phyloP scores from a whole-genome alignment of 2,329 filamentous ascomycete species.

The Fusarium dimerum region DNA sequence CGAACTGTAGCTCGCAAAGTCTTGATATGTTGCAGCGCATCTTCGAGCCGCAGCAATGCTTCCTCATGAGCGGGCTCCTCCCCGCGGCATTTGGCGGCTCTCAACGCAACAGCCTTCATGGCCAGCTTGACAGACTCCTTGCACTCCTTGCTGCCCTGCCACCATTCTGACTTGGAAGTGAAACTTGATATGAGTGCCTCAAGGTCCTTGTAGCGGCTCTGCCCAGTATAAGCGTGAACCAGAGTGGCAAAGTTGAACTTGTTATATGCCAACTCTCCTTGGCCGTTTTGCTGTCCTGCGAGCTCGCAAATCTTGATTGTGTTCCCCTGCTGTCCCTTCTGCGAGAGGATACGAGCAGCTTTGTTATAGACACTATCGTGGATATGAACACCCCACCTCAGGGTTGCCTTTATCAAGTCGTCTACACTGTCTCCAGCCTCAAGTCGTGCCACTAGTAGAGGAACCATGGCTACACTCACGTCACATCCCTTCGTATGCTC shows the following conservation, averaged over 20 bases:
- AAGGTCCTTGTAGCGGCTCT: constrained; percentile 34
- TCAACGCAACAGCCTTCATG: constrained; percentile 36
- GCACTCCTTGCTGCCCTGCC: constrained; percentile 39
- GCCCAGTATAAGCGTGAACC: constrained; percentile 35
- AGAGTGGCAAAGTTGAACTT: constrained; percentile 41
- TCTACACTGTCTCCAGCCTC: constrained; percentile 32
- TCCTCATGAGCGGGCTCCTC: constrained; percentile 23
- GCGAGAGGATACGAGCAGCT: constrained; percentile 34
- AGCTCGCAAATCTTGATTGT: constrained; percentile 36
- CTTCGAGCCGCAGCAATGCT: constrained; percentile 22
- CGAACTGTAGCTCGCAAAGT: constrained; percentile 15
- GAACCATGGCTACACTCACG: constrained; percentile 41
- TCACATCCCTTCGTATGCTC: constrained; percentile 44
- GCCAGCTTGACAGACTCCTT: constrained; percentile 41
- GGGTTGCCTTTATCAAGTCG: constrained; percentile 29
- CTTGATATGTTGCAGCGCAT: constrained; percentile 27
- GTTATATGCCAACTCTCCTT: constrained; percentile 38
- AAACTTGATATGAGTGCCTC: constrained; percentile 34
- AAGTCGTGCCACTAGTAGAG: constrained; percentile 41
- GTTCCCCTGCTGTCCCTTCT: constrained; percentile 30
- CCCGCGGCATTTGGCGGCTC: constrained; percentile 15
- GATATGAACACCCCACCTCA: constrained; percentile 31
- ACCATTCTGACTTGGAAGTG: constrained; percentile 34
- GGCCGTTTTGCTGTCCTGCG: constrained; percentile 40
- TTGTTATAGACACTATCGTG: constrained; percentile 40